These are phyloP conservation scores for Diversispora epigaea DNA, from an alignment of 192 early-diverging fungal genomes.

Conservation along the genomic window DNA sequence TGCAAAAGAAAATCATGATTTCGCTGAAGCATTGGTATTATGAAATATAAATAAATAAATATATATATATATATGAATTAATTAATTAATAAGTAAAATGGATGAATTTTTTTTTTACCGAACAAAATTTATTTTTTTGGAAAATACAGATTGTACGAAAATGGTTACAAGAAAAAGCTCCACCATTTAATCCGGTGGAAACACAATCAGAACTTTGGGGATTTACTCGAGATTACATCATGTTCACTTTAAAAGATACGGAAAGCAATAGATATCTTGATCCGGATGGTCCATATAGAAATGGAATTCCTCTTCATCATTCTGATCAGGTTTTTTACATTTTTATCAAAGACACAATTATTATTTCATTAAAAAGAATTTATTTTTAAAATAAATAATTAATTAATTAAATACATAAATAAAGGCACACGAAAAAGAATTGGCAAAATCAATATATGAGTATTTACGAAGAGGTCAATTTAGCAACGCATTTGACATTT, in stretches of 20 bases:
- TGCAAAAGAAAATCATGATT: background rate
- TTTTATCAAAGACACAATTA: background rate
- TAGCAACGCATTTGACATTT: constrained; percentile 67
- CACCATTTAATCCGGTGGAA: constrained; percentile 1
- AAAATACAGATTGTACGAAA: constrained; percentile 17
- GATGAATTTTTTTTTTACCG: background rate
- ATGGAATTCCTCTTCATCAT: background rate
- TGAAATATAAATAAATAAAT: background rate
- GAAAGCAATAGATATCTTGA: background rate
- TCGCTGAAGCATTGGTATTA: constrained; percentile 20
- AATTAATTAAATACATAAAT: background rate
- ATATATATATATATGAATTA: too few species aligned
- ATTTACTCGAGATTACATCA: background rate
- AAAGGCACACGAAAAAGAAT: constrained; percentile 45
- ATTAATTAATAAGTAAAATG: too few species aligned
- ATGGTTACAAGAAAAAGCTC: constrained; percentile 24
- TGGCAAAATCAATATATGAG: constrained; percentile 70
- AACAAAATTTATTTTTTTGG: background rate
- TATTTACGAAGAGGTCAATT: constrained; percentile 74
- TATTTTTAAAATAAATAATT: background rate
- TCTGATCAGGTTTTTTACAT: background rate
- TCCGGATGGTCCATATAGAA: constrained; percentile 6
- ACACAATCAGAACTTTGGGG: background rate
- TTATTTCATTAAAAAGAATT: background rate
- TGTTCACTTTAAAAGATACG: background rate